Percentiles rank a stretch among this genome's conserved stretches.
Evolutionary conservation across 2,329 filamentous ascomycete species (phyloP).

Genomic region (Scopulariopsis brevicaulis): DNA sequence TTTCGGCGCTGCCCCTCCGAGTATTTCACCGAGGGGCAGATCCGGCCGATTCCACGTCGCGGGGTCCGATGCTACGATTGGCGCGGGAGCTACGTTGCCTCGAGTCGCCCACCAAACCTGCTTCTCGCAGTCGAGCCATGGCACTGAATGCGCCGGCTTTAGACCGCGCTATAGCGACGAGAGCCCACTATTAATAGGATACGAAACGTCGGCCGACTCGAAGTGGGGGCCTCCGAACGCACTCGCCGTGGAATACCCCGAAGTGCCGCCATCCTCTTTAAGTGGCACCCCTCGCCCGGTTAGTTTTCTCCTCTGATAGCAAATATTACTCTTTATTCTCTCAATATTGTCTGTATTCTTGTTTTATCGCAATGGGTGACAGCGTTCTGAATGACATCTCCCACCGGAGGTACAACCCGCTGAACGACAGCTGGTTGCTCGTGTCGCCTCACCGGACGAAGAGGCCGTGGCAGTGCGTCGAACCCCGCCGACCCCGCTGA

Average conservation of each 20-base stretch:
- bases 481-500: not conserved
- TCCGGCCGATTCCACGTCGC: not conserved
- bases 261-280: not conserved
- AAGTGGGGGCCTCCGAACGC: not conserved
- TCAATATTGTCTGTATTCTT: not conserved
- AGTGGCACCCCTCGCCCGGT: not conserved
- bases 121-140: not conserved
- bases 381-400: slow-evolving; percentile 89
- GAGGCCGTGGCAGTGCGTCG: slow-evolving; percentile 87
- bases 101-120: not conserved
- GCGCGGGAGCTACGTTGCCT: not conserved
- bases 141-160: not conserved
- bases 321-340: not conserved
- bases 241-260: not conserved
- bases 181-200: not conserved
- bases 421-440: slow-evolving; percentile 82
- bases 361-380: slow-evolving; percentile 45
- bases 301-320: not conserved
- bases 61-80: not conserved
- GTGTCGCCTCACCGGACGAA: slow-evolving; percentile 96
- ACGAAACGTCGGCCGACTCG: not conserved
- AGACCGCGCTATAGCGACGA: not conserved
- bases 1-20: not conserved
- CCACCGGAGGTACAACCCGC: slow-evolving; percentile 84
- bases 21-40: not conserved